Evolutionary conservation across 495 filamentous ascomycete genomes (phyloP).

Genomic region (Lepidopterella palustris): DNA sequence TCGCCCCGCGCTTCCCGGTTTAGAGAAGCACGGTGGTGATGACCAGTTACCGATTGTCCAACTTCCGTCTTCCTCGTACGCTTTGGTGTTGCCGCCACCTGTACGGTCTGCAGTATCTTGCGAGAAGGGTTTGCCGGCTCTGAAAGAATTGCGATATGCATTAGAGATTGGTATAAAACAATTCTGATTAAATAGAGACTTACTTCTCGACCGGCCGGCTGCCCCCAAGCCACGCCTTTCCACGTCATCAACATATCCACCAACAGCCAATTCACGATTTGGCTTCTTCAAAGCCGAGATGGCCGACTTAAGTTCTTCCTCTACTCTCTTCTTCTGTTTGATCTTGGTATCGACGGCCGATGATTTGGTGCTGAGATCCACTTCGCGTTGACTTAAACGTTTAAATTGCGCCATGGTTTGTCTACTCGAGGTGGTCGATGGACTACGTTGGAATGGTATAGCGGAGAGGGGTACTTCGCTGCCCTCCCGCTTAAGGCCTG

Average conservation of each 20-base stretch:
- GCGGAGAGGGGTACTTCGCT: conserved; percentile 53
- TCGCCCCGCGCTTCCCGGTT: conserved; percentile 11
- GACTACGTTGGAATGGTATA: conserved; percentile 40
- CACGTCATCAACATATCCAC: conserved; percentile 62
- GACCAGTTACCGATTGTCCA: conserved; percentile 17
- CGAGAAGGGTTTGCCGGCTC: conserved; percentile 60
- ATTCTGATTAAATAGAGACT: neutral
- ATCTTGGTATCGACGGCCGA: conserved; percentile 58
- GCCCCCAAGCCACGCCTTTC: conserved; percentile 50
- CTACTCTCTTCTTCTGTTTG: conserved; percentile 66
- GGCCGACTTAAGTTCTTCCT: conserved; percentile 75
- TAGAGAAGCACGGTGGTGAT: conserved; percentile 16
- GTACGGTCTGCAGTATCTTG: conserved; percentile 42
- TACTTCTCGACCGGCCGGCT: conserved; percentile 29
- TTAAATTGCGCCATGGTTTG: conserved; percentile 35
- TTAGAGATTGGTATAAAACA: neutral
- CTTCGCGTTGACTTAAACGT: conserved; percentile 57
- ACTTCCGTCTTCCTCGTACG: conserved; percentile 15
- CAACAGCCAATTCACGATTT: conserved; percentile 70
- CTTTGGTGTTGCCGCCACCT: conserved; percentile 36
- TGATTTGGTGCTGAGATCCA: conserved; percentile 55
- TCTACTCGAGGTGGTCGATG: conserved; percentile 33
- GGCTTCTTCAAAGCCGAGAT: conserved; percentile 80
- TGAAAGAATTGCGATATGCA: conserved; percentile 29
- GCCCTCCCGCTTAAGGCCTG: conserved; percentile 56